Evolutionary conservation across 306 rosid genomes (phyloP), one percentile per base, ranked within the genome.

Genomic region (Sphenostylis stenocarpa): DNA sequence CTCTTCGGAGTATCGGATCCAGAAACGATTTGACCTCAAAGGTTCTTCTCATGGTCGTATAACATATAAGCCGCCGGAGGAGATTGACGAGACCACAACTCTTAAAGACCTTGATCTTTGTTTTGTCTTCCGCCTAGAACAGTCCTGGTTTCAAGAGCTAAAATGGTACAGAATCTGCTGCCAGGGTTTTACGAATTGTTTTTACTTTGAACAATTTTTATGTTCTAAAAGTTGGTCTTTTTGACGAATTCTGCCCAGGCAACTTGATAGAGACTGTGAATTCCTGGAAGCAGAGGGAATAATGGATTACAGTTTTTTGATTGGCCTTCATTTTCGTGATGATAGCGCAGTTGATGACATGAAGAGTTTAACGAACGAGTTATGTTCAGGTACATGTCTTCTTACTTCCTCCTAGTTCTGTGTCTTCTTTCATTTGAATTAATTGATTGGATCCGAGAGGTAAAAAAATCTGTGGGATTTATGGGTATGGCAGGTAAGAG

Each of bases 241-340:
- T 81, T 53, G 33, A 56, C 73, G 73, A 74, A 52, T 83, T 81
- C 13, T 75, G 23, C 72, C 51, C 81, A 87, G 90, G 84, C 88
- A 87, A 82, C 84, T 87, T 79, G 88, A 84, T 56, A 84, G 79
- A 76, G 90, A 87, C 62, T 84, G 79, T 67, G 86, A 87, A 68
- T 87, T 84, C 79, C 81, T 87, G 48, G 88, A 87, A 80, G 78
- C 86, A 43, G 90, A 79, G 68, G 86, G 88, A 70, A 87, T 87
- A 77, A 87, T 87, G 88, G 90, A 87, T 84, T 87, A 87, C 39
- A 87, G 88, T 76, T 81, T 87, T 79, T 76, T 87, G 75, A 79
- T 87, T 67, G 90, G 90, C 75, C 78, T 86, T 81, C 88, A 87
- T 74, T 81, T 87, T 56, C 73, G 86, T 39, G 70, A 84, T 79